Conservation (phyloP, 2,329 filamentous ascomycete genomes). For the Hypoxylon sp. region DNA sequence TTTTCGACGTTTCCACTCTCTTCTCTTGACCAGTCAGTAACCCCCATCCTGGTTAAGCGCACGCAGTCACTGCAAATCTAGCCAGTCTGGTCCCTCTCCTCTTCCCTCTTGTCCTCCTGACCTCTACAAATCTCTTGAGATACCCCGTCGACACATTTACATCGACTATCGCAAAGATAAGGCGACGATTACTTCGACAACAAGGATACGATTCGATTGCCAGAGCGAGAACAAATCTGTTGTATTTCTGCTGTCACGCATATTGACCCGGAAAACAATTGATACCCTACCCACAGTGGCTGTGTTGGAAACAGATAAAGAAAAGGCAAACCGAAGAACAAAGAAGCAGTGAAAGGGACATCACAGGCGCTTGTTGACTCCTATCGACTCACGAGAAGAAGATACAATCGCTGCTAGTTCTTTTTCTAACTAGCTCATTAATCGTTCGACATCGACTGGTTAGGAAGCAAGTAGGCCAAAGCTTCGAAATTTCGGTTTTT, state of each 20-base stretch:
- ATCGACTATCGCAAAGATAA: slow-evolving; percentile 28
- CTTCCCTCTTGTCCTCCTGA: slow-evolving; percentile 45
- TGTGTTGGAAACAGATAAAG: slow-evolving; percentile 41
- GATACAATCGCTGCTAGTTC: slow-evolving; percentile 13
- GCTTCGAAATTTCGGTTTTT: slow-evolving; percentile 36
- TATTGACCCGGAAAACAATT: slow-evolving; percentile 39
- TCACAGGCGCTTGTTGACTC: slow-evolving; percentile 22
- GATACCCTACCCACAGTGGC: slow-evolving; percentile 37
- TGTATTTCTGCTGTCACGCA: slow-evolving; percentile 28
- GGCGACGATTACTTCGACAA: slow-evolving; percentile 25
- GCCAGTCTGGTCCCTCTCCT: slow-evolving; percentile 41
- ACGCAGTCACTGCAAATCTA: slow-evolving; percentile 41
- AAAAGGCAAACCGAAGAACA: slow-evolving; percentile 34
- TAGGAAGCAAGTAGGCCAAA: slow-evolving; percentile 32
- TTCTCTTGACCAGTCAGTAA: slow-evolving; percentile 43
- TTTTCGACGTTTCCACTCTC: slow-evolving; percentile 44
- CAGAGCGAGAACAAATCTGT: slow-evolving; percentile 12
- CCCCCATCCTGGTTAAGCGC: slow-evolving; percentile 39
- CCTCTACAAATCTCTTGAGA: slow-evolving; percentile 29
- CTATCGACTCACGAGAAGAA: slow-evolving; percentile 23
- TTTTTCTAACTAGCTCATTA: slow-evolving; percentile 23
- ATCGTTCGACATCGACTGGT: slow-evolving; percentile 39
- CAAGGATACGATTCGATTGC: slow-evolving; percentile 16
- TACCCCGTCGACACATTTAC: slow-evolving; percentile 32
- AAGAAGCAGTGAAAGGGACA: slow-evolving; percentile 36